These are phyloP conservation scores for Boletus fagicola DNA, from an alignment of 768 basidiomycete genomes.

Conservation along the genomic window DNA sequence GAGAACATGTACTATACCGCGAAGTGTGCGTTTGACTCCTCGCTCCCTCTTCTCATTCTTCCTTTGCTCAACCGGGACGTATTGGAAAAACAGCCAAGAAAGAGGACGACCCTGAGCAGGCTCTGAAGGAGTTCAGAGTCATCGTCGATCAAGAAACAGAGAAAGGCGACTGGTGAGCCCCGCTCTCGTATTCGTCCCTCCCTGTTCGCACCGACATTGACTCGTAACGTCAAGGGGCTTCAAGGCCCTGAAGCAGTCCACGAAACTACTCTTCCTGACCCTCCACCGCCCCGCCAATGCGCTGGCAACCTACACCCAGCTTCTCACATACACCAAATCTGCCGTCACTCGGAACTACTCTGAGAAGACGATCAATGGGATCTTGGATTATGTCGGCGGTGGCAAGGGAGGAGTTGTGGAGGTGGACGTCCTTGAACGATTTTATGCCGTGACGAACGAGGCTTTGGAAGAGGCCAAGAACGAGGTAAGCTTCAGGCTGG, in stretches of 20 bases:
- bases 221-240: slow-evolving; percentile 73
- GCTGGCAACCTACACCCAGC: slow-evolving; percentile 76
- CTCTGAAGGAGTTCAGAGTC: slow-evolving; percentile 81
- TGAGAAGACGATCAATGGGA: slow-evolving; percentile 98
- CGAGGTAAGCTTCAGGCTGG: slow-evolving; percentile 55
- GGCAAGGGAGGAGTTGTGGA: slow-evolving; percentile 75
- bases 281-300: slow-evolving; percentile 82
- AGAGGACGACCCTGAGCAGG: slow-evolving; percentile 90
- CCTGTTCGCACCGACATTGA: not conserved
- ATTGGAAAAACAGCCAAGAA: slow-evolving; percentile 64
- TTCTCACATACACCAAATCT: slow-evolving; percentile 92
- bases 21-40: slow-evolving; percentile 62
- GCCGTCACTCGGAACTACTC: slow-evolving; percentile 95
- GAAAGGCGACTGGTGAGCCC: slow-evolving; percentile 85
- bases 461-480: slow-evolving; percentile 94
- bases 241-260: slow-evolving; percentile 97
- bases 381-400: slow-evolving; percentile 96
- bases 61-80: not conserved
- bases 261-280: slow-evolving; percentile 84
- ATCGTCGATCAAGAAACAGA: slow-evolving; percentile 92
- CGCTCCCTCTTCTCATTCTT: not conserved
- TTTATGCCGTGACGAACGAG: slow-evolving; percentile 91
- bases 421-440: slow-evolving; percentile 87
- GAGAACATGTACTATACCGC: slow-evolving; percentile 99
- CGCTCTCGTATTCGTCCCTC: not conserved